These are phyloP conservation scores for Pterocarpus santalinus DNA, from an alignment of 306 rosid species.

Conservation along the genomic window DNA sequence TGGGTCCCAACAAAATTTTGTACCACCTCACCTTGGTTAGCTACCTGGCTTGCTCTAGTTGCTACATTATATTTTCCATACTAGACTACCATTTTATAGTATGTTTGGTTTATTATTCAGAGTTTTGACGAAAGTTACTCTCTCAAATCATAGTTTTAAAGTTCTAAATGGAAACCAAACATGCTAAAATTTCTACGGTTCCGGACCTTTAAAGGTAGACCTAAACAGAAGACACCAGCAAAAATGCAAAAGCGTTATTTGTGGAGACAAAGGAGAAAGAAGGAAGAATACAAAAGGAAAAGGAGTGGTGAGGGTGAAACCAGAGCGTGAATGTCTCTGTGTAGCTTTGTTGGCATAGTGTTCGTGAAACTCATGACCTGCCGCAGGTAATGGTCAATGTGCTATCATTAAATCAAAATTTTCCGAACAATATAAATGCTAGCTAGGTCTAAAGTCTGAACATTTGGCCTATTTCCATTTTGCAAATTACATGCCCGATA, in stretches of 20 bases:
- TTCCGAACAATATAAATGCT: not conserved
- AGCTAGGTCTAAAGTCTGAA: not conserved
- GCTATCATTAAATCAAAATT: not conserved
- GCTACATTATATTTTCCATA: not conserved
- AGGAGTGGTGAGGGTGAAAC: not conserved
- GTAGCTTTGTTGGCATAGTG: not conserved
- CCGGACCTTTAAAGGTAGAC: not conserved
- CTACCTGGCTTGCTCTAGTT: not conserved
- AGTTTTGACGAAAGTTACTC: no score
- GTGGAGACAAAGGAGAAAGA: not conserved
- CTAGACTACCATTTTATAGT: not conserved
- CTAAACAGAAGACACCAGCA: not conserved
- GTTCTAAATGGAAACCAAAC: no score
- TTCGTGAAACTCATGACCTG: not conserved
- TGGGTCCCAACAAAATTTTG: not conserved
- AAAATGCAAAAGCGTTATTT: not conserved
- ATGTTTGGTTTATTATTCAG: no score
- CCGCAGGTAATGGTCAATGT: not conserved
- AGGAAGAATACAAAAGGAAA: not conserved
- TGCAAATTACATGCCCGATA: no score
- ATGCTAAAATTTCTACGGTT: not conserved
- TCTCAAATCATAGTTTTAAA: no score
- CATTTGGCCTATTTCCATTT: not conserved
- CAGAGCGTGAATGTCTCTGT: conserved; percentile 1
- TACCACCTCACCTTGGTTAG: not conserved